phyloP scores from a whole-genome alignment of 1,284 basidiomycete genomes.

The Melampsora abietis-canadensis region DNA sequence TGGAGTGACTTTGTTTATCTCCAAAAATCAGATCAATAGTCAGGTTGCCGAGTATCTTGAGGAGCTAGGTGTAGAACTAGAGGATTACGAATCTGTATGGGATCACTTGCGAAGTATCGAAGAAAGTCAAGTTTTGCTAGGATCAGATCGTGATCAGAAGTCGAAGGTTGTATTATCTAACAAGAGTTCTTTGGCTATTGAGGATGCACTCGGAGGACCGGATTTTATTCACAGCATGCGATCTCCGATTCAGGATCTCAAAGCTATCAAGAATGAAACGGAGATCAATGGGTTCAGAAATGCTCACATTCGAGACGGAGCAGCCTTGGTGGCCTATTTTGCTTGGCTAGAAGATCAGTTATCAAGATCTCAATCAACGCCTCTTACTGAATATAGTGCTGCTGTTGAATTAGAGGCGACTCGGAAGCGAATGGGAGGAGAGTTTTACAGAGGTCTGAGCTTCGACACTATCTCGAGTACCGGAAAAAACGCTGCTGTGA shows the following conservation, averaged over 20 bases:
- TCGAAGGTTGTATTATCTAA: constrained; percentile 17
- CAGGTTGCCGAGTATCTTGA: background rate
- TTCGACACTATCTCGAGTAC: constrained; percentile 90
- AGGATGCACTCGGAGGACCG: constrained; percentile 51
- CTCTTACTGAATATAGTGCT: constrained; percentile 74
- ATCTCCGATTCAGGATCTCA: constrained; percentile 76
- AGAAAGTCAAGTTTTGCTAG: constrained; percentile 1
- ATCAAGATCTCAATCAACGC: constrained; percentile 59
- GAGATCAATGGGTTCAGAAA: constrained; percentile 88
- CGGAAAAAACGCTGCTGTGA: constrained; percentile 87
- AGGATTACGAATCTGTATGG: constrained; percentile 19
- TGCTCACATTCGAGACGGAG: constrained; percentile 83
- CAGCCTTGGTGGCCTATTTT: constrained; percentile 83
- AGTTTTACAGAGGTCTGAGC: constrained; percentile 78
- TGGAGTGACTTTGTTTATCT: constrained; percentile 20
- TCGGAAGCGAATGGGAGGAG: constrained; percentile 71
- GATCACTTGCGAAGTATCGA: constrained; percentile 5
- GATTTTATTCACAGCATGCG: constrained; percentile 53
- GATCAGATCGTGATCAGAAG: background rate
- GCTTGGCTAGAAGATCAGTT: constrained; percentile 89
- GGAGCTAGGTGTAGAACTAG: constrained; percentile 6
- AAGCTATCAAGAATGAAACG: constrained; percentile 80
- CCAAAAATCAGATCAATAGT: constrained; percentile 1
- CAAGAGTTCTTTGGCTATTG: constrained; percentile 48
- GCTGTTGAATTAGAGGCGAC: constrained; percentile 75